Evolutionary conservation across 208 protist genomes (phyloP), one percentile per base, ranked within the genome.

Genomic region (Strigomonas galati): DNA sequence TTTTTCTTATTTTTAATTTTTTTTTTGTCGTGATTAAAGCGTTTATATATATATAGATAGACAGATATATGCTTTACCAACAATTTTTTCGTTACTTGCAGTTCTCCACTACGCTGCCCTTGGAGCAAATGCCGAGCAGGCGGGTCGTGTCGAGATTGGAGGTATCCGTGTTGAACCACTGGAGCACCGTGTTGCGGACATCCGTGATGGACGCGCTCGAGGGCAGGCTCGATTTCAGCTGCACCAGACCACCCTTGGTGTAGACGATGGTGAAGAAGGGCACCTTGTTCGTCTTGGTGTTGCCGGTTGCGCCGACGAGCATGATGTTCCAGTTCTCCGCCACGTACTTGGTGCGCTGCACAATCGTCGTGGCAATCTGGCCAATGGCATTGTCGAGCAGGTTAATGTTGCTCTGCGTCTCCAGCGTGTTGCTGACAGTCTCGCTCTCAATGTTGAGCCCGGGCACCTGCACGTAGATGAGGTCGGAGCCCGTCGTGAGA

Each of bases 251-350:
- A 23, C 89, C 89, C 6, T 67, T 66, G 1, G 84, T 65, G 74
- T 88, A 92, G 49, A 74, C 77, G 10, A 70, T 71, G 58, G 83
- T 79, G 9, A 87, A 67, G 44, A 95, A 55, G 32, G 89, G 84
- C 1, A 81, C 84, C 27, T 0, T 28, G 24, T 24, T 27, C 5
- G 70, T 28, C 37, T 15, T 31, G 51, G 62, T 52, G 32, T 67
- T 75, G 15, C 79, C 89, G 26, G 81, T 76, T 4, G 35, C 35
- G 67, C 85, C 74, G 27, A 79, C 79, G 37, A 92, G 21, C 26
- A 89, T 71, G 12, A 92, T 62, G 27, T 92, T 70, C 89, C 89
- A 94, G 67, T 82, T 90, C 65, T 91, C 85, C 28, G 58, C 30
- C 1, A 55, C 51, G 3, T 23, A 32, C 4, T 64, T 65, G 24